These are phyloP conservation scores for Aegilops sharonensis DNA, from an alignment of 176 grass and related monocot species.

Conservation along the genomic window DNA sequence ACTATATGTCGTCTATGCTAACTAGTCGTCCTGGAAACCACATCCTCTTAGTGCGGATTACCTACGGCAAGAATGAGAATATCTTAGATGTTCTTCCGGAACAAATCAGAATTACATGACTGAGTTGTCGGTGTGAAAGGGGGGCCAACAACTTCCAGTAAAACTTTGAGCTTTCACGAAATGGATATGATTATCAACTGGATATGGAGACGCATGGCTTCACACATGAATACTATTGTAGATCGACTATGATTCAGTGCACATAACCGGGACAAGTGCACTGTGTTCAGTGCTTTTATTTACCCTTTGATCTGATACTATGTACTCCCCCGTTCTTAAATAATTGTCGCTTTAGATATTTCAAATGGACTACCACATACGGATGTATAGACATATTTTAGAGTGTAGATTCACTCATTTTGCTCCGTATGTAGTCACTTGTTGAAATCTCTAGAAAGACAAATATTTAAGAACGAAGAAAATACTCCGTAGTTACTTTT, in stretches of 20 bases:
- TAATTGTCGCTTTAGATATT: too few relatives aligned
- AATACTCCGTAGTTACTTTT: background rate
- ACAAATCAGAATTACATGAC: background rate
- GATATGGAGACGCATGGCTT: background rate
- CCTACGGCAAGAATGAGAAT: slow-evolving; percentile 1
- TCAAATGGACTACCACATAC: too few relatives aligned
- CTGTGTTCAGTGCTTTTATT: background rate
- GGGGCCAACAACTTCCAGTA: background rate
- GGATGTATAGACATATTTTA: too few relatives aligned
- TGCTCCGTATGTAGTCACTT: too few relatives aligned
- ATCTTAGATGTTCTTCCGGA: background rate
- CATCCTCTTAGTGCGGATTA: background rate
- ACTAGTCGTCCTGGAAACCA: background rate
- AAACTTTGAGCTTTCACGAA: background rate
- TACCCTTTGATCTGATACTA: background rate
- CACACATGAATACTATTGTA: background rate
- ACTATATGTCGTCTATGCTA: background rate
- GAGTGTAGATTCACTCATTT: too few relatives aligned
- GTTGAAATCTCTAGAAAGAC: too few relatives aligned
- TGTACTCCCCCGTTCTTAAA: background rate
- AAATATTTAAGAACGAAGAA: too few relatives aligned
- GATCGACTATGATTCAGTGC: too few relatives aligned
- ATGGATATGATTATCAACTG: background rate
- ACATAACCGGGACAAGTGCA: background rate
- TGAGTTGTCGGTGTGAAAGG: background rate